phyloP scores from a whole-genome alignment of 352 stramenopile genomes.

The Phytophthora tentaculata region DNA sequence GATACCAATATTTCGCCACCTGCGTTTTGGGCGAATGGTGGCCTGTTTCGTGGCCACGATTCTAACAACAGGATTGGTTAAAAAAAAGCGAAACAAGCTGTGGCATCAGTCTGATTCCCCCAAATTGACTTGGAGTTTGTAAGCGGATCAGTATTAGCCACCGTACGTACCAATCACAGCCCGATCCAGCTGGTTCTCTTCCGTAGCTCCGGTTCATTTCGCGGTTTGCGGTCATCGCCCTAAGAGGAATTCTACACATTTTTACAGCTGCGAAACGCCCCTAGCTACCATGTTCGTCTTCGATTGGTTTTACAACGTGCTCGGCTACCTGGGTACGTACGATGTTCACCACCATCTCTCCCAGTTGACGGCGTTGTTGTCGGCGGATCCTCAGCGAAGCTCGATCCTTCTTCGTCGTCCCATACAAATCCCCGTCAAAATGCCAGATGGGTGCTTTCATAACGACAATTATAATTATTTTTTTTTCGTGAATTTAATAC shows the following conservation, averaged over 20 bases:
- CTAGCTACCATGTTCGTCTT: constrained; percentile 91
- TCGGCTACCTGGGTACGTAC: constrained; percentile 91
- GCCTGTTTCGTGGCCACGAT: constrained; percentile 59
- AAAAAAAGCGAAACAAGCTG: not conserved
- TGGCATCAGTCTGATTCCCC: constrained; percentile 1
- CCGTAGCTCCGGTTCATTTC: constrained; percentile 31
- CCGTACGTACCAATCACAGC: not conserved
- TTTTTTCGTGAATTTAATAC: constrained; percentile 19
- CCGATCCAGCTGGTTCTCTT: constrained; percentile 27
- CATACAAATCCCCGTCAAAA: constrained; percentile 25
- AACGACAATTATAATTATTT: constrained; percentile 7
- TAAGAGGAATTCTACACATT: constrained; percentile 18
- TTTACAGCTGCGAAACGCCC: constrained; percentile 17
- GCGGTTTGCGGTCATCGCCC: constrained; percentile 40
- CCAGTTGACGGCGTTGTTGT: not conserved
- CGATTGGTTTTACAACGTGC: constrained; percentile 96
- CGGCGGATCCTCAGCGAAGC: not conserved
- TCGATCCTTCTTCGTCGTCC: constrained; percentile 9
- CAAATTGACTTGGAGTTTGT: not conserved
- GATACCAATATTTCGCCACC: constrained; percentile 11
- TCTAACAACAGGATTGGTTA: not conserved
- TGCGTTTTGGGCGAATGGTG: constrained; percentile 57
- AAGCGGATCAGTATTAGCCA: not conserved
- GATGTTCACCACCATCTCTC: not conserved
- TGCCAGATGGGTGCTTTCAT: constrained; percentile 12